Percentiles rank a stretch among this genome's conserved stretches.
These are phyloP conservation scores for Boletellus ananas DNA, from an alignment of 768 basidiomycete genomes.

Conservation along the genomic window DNA sequence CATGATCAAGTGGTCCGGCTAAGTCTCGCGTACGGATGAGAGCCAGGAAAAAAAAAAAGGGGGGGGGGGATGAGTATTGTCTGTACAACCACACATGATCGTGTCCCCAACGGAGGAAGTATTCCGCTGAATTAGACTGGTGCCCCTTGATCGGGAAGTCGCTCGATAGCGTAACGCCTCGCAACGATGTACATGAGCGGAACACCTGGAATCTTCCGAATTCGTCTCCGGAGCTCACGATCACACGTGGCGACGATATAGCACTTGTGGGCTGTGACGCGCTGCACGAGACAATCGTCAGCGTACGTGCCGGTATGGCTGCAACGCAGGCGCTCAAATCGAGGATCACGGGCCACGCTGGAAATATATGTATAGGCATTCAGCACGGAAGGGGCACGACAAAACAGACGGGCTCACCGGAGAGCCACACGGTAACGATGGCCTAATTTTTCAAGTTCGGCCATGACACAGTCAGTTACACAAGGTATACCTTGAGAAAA, in stretches of 20 bases:
- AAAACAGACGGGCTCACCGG: slow-evolving; percentile 50
- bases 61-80: no score
- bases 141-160: slow-evolving; percentile 90
- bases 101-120: no score
- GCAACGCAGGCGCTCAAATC: slow-evolving; percentile 92
- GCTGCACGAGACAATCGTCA: slow-evolving; percentile 96
- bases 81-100: neutral
- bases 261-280: slow-evolving; percentile 92
- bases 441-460: slow-evolving; percentile 96
- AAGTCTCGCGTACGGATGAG: no score
- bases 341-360: slow-evolving; percentile 94
- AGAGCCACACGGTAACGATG: slow-evolving; percentile 93
- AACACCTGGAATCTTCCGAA: slow-evolving; percentile 89
- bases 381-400: neutral
- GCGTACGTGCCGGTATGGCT: slow-evolving; percentile 97
- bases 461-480: slow-evolving; percentile 99
- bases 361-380: slow-evolving; percentile 13
- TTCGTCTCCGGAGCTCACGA: slow-evolving; percentile 85
- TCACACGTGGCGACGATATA: slow-evolving; percentile 98
- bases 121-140: slow-evolving; percentile 40
- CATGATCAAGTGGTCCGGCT: no score
- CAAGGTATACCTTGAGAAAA: slow-evolving; percentile 81
- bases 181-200: slow-evolving; percentile 97
- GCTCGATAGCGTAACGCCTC: slow-evolving; percentile 89
- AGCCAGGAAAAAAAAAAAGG: no score